These are phyloP conservation scores for Colletotrichum sp. DNA, from an alignment of 2,329 filamentous ascomycete genomes.

Conservation along the genomic window DNA sequence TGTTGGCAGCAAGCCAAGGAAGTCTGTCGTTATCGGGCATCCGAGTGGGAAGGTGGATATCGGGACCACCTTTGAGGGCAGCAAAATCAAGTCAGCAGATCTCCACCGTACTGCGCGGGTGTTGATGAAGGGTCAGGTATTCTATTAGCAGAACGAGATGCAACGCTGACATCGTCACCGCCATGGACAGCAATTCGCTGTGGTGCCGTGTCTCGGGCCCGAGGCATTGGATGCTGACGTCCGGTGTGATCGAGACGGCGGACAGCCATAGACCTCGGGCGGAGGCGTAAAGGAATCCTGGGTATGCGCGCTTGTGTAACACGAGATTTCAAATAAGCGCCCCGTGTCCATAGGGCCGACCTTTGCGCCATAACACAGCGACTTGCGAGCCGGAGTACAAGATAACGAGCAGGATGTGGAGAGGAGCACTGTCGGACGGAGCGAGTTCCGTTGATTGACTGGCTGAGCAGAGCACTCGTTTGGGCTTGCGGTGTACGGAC, in stretches of 20 bases:
- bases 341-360: neutral
- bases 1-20: conserved; percentile 23
- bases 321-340: neutral
- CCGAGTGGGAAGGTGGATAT: conserved; percentile 53
- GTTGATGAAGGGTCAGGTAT: conserved; percentile 55
- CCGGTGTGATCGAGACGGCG: neutral
- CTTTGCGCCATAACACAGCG: neutral
- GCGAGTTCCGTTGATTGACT: neutral
- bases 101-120: conserved; percentile 52
- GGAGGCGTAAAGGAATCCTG: neutral
- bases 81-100: conserved; percentile 47
- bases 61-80: conserved; percentile 44
- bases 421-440: neutral
- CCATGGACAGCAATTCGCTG: neutral
- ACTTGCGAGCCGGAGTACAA: neutral
- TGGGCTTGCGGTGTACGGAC: neutral
- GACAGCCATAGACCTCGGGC: neutral
- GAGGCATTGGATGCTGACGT: neutral
- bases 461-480: neutral
- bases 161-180: neutral
- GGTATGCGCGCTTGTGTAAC: neutral
- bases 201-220: neutral
- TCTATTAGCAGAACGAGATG: conserved; percentile 36
- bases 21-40: conserved; percentile 47
- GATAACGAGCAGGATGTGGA: neutral